Percentiles rank a stretch among this genome's conserved stretches.
Evolutionary conservation across 2,329 filamentous ascomycete species (phyloP).

Genomic region (Lasiodiplodia theobromae): DNA sequence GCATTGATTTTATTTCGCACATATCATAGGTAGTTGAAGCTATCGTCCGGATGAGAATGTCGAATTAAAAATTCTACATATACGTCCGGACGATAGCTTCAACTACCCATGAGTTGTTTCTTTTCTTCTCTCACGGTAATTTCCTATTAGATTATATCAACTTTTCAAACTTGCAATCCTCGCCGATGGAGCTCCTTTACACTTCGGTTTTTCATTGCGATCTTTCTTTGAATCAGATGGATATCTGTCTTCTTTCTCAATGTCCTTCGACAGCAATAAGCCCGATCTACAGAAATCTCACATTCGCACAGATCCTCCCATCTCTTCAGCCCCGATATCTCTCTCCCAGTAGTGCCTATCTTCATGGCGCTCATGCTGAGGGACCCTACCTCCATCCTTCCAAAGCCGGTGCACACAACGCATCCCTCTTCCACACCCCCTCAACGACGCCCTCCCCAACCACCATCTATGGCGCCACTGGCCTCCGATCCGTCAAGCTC

Average conservation of each 20-base stretch:
- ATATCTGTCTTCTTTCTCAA: background rate
- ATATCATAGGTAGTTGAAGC: too few species aligned
- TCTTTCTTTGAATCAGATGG: background rate
- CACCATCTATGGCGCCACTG: conserved; percentile 56
- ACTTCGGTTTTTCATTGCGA: background rate
- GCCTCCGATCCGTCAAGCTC: conserved; percentile 54
- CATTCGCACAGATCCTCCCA: conserved; percentile 54
- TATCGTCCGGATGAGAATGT: too few species aligned
- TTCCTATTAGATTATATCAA: background rate
- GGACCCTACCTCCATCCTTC: conserved; percentile 61
- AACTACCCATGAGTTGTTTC: too few species aligned
- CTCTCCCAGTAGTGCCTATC: conserved; percentile 50
- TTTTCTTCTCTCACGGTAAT: too few species aligned
- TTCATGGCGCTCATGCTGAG: conserved; percentile 64
- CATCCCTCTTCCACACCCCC: conserved; percentile 52
- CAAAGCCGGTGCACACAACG: conserved; percentile 63
- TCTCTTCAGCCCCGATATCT: conserved; percentile 54
- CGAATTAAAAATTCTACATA: too few species aligned
- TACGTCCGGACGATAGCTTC: too few species aligned
- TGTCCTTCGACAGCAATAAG: background rate
- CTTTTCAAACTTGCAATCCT: background rate
- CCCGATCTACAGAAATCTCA: background rate
- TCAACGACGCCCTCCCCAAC: conserved; percentile 39
- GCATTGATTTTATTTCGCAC: too few species aligned
- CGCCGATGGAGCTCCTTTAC: background rate